phyloP scores from a whole-genome alignment of 371 early-diverging fungal genomes.

The Coemansia linderi region DNA sequence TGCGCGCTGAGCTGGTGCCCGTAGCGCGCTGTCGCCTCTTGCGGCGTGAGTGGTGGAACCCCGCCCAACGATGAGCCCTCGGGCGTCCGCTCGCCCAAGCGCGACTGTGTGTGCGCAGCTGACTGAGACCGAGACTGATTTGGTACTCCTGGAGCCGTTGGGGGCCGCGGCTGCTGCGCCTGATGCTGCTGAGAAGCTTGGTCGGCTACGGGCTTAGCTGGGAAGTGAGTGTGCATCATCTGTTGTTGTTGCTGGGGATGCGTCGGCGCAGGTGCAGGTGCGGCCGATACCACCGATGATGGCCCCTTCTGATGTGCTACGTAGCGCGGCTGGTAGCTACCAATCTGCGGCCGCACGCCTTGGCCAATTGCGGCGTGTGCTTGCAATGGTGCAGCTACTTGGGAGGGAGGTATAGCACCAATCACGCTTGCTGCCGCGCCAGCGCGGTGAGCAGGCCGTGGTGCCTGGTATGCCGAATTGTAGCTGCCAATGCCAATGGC shows the following conservation, averaged over 20 bases:
- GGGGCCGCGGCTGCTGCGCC: slow-evolving; percentile 4
- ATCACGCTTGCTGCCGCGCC: slow-evolving; percentile 43
- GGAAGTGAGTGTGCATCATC: slow-evolving; percentile 18
- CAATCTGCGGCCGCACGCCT: slow-evolving; percentile 40
- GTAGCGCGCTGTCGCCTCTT: slow-evolving; percentile 61
- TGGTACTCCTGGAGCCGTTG: slow-evolving; percentile 9
- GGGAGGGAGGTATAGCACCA: slow-evolving; percentile 24
- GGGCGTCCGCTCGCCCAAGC: slow-evolving; percentile 24
- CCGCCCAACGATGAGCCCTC: slow-evolving; percentile 23
- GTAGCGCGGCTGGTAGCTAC: slow-evolving; percentile 49
- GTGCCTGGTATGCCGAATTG: slow-evolving; percentile 23
- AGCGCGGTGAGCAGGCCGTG: slow-evolving; percentile 26
- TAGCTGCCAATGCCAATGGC: slow-evolving; percentile 50
- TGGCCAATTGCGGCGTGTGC: slow-evolving; percentile 24
- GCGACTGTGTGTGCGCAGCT: slow-evolving; percentile 23
- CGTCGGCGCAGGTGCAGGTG: slow-evolving; percentile 24
- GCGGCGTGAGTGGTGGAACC: slow-evolving; percentile 47
- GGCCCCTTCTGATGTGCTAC: slow-evolving; percentile 31
- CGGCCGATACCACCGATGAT: slow-evolving; percentile 48
- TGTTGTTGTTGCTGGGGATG: slow-evolving; percentile 17
- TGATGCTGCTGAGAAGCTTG: slow-evolving; percentile 19
- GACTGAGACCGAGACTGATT: slow-evolving; percentile 29
- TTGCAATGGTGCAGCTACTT: slow-evolving; percentile 21
- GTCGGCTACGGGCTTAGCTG: slow-evolving; percentile 14
- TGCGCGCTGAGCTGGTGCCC: slow-evolving; percentile 70